Conservation (phyloP, 2,329 filamentous ascomycete genomes). For the Sporothrix brasiliensis region DNA sequence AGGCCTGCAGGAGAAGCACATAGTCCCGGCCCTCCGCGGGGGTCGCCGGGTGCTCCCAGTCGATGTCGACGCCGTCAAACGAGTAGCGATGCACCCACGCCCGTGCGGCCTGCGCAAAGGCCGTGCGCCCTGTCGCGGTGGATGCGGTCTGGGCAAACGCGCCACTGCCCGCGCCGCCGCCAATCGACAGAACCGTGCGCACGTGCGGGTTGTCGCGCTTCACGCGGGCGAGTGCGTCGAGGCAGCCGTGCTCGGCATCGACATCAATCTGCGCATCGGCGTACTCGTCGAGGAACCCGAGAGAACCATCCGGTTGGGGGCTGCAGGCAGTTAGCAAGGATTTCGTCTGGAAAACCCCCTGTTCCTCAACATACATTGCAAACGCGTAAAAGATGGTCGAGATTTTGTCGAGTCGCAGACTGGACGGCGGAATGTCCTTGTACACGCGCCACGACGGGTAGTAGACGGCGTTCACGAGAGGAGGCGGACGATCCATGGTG, state of each 20-base stretch:
- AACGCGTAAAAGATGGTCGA: constrained; percentile 69
- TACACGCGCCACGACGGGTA: constrained; percentile 69
- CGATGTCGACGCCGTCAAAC: constrained; percentile 68
- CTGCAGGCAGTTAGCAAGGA: constrained; percentile 36
- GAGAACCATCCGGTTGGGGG: constrained; percentile 43
- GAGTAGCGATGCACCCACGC: constrained; percentile 59
- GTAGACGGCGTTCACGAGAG: constrained; percentile 52
- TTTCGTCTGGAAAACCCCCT: too few species aligned
- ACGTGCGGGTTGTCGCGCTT: constrained; percentile 60
- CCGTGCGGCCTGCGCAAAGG: constrained; percentile 58
- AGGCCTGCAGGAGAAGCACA: constrained; percentile 56
- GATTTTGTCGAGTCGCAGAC: constrained; percentile 57
- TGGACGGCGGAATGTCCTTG: constrained; percentile 61
- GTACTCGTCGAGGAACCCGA: constrained; percentile 62
- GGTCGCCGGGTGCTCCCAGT: constrained; percentile 68
- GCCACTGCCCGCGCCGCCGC: constrained; percentile 65
- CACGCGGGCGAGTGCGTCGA: constrained; percentile 61
- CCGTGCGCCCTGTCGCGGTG: constrained; percentile 51
- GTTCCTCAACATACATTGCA: constrained; percentile 48
- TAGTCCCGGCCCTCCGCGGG: constrained; percentile 60
- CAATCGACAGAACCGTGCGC: constrained; percentile 64
- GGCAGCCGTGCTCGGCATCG: constrained; percentile 62
- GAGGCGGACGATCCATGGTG: constrained; percentile 21
- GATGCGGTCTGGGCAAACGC: constrained; percentile 62
- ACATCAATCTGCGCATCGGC: constrained; percentile 63